These are phyloP conservation scores for Debaryomycetaceae sp. DNA, from an alignment of 1,139 yeast species.

Conservation along the genomic window DNA sequence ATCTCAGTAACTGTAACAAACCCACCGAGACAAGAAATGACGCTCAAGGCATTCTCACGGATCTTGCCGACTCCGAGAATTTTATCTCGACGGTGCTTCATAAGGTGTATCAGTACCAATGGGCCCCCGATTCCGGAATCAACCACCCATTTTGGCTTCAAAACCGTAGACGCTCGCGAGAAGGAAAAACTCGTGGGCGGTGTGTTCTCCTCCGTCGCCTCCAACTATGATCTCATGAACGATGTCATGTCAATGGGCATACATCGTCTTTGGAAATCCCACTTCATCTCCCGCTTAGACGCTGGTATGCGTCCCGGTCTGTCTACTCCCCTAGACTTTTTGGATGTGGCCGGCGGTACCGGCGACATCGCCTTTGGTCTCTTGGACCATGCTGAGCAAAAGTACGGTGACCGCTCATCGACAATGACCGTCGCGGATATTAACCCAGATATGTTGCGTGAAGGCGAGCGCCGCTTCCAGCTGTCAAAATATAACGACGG, in stretches of 20 bases:
- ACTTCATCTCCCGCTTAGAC: conserved; percentile 76
- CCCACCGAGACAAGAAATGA: no score
- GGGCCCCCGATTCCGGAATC: no score
- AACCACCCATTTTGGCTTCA: conserved; percentile 90
- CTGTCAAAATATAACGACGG: conserved; percentile 42
- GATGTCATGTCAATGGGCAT: conserved; percentile 96
- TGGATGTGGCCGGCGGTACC: conserved; percentile 98
- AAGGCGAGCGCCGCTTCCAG: conserved; percentile 71
- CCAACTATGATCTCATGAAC: conserved; percentile 91
- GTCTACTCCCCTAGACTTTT: conserved; percentile 62
- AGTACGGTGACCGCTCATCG: conserved; percentile 64
- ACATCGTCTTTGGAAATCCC: conserved; percentile 91
- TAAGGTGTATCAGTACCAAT: no score
- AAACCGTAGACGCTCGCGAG: conserved; percentile 68
- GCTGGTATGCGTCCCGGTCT: conserved; percentile 93
- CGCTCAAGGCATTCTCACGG: no score
- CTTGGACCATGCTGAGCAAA: conserved; percentile 76
- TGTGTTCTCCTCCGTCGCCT: conserved; percentile 91
- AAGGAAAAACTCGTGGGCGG: conserved; percentile 82
- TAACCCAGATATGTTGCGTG: conserved; percentile 89
- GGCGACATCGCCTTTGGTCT: conserved; percentile 97
- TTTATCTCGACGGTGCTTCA: no score
- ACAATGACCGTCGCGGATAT: conserved; percentile 91
- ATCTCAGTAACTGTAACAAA: no score
- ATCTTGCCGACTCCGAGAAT: no score